Conservation (phyloP, 805 yeast genomes). For the Kluyveromyces nonfermentans region DNA sequence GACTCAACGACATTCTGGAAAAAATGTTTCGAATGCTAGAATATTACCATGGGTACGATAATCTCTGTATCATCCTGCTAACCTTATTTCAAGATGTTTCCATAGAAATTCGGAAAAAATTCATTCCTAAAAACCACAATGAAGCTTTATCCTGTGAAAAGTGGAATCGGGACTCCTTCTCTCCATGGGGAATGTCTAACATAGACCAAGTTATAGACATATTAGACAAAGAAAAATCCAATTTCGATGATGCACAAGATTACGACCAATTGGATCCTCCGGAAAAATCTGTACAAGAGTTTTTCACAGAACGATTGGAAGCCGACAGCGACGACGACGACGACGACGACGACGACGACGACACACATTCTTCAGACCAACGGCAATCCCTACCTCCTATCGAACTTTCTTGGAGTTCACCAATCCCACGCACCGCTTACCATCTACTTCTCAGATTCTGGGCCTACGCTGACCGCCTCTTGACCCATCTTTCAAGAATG, state of each 20-base stretch:
- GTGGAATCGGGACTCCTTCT: conserved; percentile 17
- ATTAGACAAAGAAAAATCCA: conserved; percentile 31
- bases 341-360: conserved; percentile 13
- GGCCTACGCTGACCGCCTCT: conserved; percentile 56
- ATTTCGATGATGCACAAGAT: not conserved
- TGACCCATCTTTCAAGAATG: conserved; percentile 56
- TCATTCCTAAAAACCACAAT: conserved; percentile 25
- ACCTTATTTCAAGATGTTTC: conserved; percentile 56
- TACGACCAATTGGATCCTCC: not conserved
- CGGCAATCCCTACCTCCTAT: conserved; percentile 1
- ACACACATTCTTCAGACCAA: no score
- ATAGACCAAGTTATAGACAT: conserved; percentile 37
- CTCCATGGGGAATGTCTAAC: conserved; percentile 54
- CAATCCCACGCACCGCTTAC: conserved; percentile 55
- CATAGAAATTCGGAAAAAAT: conserved; percentile 35
- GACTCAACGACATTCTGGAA: conserved; percentile 62
- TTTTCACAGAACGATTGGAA: conserved; percentile 27
- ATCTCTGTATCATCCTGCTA: conserved; percentile 65
- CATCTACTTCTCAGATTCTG: conserved; percentile 49
- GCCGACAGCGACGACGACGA: conserved; percentile 32
- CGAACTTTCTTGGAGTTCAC: conserved; percentile 54
- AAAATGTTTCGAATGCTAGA: conserved; percentile 73
- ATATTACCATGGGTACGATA: conserved; percentile 72
- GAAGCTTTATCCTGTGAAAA: not conserved
- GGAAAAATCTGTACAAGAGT: conserved; percentile 23